Evolutionary conservation across 164 flowering plant species (phyloP).

Genomic region (Cinnamomum chago): DNA sequence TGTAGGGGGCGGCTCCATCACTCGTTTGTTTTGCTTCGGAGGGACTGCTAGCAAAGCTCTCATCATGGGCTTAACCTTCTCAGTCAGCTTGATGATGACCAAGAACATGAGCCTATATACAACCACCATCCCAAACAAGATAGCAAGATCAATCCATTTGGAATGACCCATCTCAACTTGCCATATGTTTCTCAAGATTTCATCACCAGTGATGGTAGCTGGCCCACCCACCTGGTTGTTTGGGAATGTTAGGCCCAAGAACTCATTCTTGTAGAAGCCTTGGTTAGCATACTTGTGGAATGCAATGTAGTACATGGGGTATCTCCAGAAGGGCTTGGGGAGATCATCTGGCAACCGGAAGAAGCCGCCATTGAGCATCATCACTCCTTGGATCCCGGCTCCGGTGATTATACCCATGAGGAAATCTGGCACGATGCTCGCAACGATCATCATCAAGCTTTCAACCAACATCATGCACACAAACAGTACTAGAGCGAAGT

Average conservation of each 20-base stretch:
- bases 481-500: slow-evolving; percentile 33
- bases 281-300: slow-evolving; percentile 45
- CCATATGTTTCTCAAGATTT: slow-evolving; percentile 31
- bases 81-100: slow-evolving; percentile 30
- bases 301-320: slow-evolving; percentile 50
- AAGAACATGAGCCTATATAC: slow-evolving; percentile 41
- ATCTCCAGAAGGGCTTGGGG: slow-evolving; percentile 51
- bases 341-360: slow-evolving; percentile 45
- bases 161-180: slow-evolving; percentile 41
- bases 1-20: neutral
- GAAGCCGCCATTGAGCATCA: slow-evolving; percentile 51
- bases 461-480: slow-evolving; percentile 43
- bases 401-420: slow-evolving; percentile 59
- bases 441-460: slow-evolving; percentile 64
- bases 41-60: slow-evolving; percentile 15
- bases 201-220: slow-evolving; percentile 24
- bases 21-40: slow-evolving; percentile 9
- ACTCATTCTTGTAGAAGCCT: slow-evolving; percentile 51
- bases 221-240: slow-evolving; percentile 17
- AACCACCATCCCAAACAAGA: slow-evolving; percentile 46
- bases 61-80: slow-evolving; percentile 32
- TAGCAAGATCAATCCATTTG: slow-evolving; percentile 47
- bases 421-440: slow-evolving; percentile 53
- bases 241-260: slow-evolving; percentile 29
- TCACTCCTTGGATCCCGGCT: slow-evolving; percentile 56